Base-by-base conservation (phyloP, 2,329 filamentous ascomycete species). In the Blastomyces emzantsi region DNA sequence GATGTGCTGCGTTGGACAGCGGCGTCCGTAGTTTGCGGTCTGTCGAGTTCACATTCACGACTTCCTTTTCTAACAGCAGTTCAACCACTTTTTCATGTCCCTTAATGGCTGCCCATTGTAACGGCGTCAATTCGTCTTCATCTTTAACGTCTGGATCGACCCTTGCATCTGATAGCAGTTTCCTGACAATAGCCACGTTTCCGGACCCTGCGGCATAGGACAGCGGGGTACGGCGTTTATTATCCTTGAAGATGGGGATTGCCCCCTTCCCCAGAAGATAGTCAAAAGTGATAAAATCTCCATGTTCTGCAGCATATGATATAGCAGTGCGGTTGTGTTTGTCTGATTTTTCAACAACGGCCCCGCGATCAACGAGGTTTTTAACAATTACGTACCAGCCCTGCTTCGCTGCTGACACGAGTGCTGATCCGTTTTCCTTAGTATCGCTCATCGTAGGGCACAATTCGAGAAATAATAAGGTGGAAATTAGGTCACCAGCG, bases 311-410 rank as follows among this genome's bases (percentile, higher is more conserved):
- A 28, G 63, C 52, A 39, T 64, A 58, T n/a, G 52, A 62, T 41
- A 64, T 56, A 15, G 60, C 51, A 30, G 36, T 64, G 9, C 61
- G 60, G 57, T 30, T 54, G 25, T 43, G 5, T 4, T 49, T 25
- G 52, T 63, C 63, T 30, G 55, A 43, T 57, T 39, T 36, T 62
- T 64, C 64, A 22, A 66, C 19, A 43, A 58, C 19, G 25, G 58
- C 64, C 11, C 66, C 66, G 22, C 33, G 25, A 8, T 65, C 62
- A 6, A 66, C 15, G 45, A 68, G 41, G 25, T 60, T 39, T 13
- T 57, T 58, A 9, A 67, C 63, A 30, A 66, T 62, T n/a, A 39
- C 47, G 41, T 60, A 58, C 51, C 65, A 61, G n/a, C 67, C 67
- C 2, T 36, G 30, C 33, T 9, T 3, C 4, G 63, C 66, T n/a